Conservation (phyloP, 192 early-diverging fungal species). For the Geosiphon pyriformis region DNA sequence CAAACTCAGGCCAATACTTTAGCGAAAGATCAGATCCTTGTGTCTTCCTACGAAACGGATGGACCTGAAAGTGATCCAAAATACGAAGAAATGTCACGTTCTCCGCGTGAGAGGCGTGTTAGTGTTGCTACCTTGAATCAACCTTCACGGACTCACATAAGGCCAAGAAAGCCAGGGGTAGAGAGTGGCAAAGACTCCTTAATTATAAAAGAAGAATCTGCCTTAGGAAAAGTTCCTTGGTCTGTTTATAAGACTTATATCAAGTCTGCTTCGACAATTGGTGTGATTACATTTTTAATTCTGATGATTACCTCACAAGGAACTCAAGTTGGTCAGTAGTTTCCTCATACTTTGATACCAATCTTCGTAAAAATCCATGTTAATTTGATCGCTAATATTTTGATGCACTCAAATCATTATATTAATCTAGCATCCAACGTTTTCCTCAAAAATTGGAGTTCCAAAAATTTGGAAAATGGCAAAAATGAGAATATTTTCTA, state of each 20-base stretch:
- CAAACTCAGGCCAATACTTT: constrained; percentile 25
- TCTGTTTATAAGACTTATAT: constrained; percentile 79
- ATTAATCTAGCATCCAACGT: constrained; percentile 32
- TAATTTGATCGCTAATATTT: neutral
- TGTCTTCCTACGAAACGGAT: constrained; percentile 25
- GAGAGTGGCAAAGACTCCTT: constrained; percentile 41
- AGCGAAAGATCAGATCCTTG: constrained; percentile 12
- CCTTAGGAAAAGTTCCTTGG: constrained; percentile 75
- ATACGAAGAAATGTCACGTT: neutral
- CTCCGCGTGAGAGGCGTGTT: constrained; percentile 25
- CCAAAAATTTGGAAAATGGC: constrained; percentile 43
- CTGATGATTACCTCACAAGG: constrained; percentile 54
- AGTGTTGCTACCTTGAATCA: constrained; percentile 48
- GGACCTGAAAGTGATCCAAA: constrained; percentile 24
- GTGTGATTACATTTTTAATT: constrained; percentile 51
- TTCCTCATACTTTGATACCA: too few relatives aligned
- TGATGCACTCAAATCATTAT: neutral
- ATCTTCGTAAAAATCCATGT: neutral
- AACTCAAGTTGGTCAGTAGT: constrained; percentile 42
- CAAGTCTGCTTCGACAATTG: constrained; percentile 62
- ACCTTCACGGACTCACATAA: constrained; percentile 44
- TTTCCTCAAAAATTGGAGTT: constrained; percentile 74
- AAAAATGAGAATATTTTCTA: constrained; percentile 41
- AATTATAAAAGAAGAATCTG: constrained; percentile 76
- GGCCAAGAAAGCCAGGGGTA: constrained; percentile 16